phyloP scores from a whole-genome alignment of 106 monocot species.

The Hemerocallis citrina region DNA sequence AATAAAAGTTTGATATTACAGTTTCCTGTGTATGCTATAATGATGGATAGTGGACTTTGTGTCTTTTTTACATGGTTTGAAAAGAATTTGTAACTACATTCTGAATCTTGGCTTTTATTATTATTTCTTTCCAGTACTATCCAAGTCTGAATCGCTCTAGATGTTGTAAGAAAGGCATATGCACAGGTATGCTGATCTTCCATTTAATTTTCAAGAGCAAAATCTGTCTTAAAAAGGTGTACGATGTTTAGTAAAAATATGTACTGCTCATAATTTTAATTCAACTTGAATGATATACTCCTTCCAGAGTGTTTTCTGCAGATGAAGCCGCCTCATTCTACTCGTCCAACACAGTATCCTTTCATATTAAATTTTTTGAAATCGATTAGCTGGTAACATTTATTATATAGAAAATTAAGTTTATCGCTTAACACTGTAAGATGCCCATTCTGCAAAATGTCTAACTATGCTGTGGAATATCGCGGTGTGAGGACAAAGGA shows the following conservation, averaged over 20 bases:
- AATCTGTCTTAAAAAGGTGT: not conserved
- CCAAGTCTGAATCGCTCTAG: conserved; percentile 94
- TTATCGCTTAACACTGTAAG: conserved; percentile 39
- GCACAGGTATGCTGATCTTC: conserved; percentile 51
- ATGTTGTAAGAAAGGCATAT: conserved; percentile 93
- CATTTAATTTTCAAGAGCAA: not conserved
- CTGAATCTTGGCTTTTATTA: not conserved
- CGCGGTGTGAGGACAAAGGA: conserved; percentile 73
- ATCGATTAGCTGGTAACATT: too few relatives aligned
- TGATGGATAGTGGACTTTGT: not conserved
- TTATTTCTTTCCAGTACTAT: conserved; percentile 47
- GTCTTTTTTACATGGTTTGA: not conserved
- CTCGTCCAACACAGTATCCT: conserved; percentile 91
- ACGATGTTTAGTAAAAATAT: not conserved
- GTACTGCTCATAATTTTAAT: not conserved
- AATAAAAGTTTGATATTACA: not conserved
- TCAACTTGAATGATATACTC: conserved; percentile 1
- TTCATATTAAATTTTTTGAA: conserved; percentile 1
- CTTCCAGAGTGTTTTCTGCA: conserved; percentile 91
- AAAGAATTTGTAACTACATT: not conserved
- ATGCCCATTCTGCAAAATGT: conserved; percentile 87
- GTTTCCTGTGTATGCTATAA: not conserved
- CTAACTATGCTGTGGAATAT: conserved; percentile 86
- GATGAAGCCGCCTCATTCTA: conserved; percentile 69
- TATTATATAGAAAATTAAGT: not conserved